Evolutionary conservation across 1,139 yeast genomes (phyloP).

Genomic region (Starmera stellimalicola): DNA sequence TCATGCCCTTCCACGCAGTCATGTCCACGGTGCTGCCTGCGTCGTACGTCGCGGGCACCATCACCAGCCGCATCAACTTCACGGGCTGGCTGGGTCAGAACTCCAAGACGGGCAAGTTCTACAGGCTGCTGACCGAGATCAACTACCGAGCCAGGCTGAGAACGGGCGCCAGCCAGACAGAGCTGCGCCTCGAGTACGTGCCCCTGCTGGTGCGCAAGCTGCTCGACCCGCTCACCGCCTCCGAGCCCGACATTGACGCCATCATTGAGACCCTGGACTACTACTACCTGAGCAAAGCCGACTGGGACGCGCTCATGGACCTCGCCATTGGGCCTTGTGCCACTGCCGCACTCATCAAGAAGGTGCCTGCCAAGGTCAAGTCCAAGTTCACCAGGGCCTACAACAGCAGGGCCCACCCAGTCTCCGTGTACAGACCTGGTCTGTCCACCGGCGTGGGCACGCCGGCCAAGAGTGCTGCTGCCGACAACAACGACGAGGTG

Average conservation of each 20-base stretch:
- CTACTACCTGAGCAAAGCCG: conserved; percentile 80
- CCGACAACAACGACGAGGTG: conserved; percentile 48
- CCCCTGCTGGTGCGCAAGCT: conserved; percentile 53
- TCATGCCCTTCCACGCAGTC: conserved; percentile 87
- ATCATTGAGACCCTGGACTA: conserved; percentile 69
- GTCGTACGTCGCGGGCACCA: conserved; percentile 63
- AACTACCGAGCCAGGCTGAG: conserved; percentile 80
- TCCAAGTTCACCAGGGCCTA: conserved; percentile 80
- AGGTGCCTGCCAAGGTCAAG: conserved; percentile 66
- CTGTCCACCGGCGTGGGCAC: conserved; percentile 25
- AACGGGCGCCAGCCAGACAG: conserved; percentile 68
- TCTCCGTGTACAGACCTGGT: conserved; percentile 57
- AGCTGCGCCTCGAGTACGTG: conserved; percentile 69
- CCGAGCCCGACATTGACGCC: conserved; percentile 53
- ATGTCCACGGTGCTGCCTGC: conserved; percentile 82
- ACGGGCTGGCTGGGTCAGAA: conserved; percentile 88
- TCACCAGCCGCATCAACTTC: conserved; percentile 65
- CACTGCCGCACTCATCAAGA: conserved; percentile 41
- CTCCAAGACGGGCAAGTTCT: conserved; percentile 73
- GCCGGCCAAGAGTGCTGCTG: conserved; percentile 32
- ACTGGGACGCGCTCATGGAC: conserved; percentile 83
- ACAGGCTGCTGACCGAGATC: conserved; percentile 72
- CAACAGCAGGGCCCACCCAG: conserved; percentile 70
- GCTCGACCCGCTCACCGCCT: conserved; percentile 46
- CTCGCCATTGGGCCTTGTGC: conserved; percentile 59